A percentile compares a stretch with the other conserved stretches of the same genome.
Conservation (phyloP, 202 grass and related monocot species). For the Cymbopogon flexuosus region DNA sequence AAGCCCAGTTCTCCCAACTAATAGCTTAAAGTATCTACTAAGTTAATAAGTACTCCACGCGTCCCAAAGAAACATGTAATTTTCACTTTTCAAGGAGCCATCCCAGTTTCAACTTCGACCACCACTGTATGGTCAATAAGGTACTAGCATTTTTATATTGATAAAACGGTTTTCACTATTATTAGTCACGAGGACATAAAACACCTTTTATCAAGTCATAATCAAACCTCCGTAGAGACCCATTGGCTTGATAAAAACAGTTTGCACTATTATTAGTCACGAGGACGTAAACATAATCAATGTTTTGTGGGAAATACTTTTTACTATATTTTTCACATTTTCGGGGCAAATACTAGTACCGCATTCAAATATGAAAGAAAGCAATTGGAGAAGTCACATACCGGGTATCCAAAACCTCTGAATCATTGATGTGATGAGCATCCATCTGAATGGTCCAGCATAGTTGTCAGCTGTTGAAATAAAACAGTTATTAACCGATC, state of each 20-base stretch:
- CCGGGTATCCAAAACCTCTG: neutral
- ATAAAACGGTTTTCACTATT: neutral
- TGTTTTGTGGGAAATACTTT: neutral
- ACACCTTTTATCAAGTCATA: no score
- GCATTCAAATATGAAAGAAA: neutral
- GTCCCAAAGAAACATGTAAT: no score
- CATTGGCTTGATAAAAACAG: neutral
- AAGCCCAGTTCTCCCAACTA: no score
- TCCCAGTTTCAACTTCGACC: no score
- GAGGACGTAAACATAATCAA: neutral
- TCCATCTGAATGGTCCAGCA: neutral
- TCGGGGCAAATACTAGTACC: neutral
- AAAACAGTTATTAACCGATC: neutral
- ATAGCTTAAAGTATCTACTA: no score
- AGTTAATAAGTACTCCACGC: no score
- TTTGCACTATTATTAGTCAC: neutral
- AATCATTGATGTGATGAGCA: neutral
- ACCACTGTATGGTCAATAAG: no score
- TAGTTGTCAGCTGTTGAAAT: neutral
- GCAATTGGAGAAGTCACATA: neutral
- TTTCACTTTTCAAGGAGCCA: no score
- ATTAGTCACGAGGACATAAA: neutral
- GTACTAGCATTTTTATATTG: no score
- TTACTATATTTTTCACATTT: no score
- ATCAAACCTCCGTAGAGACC: no score